Evolutionary conservation across 2,329 filamentous ascomycete species (phyloP).

Genomic region (Botrytis byssoidea): DNA sequence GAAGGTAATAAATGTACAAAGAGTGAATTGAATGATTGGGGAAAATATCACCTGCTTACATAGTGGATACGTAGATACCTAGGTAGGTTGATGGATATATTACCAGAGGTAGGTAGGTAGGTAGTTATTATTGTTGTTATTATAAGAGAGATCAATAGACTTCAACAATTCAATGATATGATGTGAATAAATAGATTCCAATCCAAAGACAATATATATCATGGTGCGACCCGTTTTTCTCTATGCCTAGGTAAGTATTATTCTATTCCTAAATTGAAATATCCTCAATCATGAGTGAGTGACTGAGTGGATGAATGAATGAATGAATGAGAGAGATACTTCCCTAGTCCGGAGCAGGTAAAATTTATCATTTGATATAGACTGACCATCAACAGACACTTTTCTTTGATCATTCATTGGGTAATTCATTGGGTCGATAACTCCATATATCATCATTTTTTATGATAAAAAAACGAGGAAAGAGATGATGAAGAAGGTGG

Average conservation of each 20-base stretch:
- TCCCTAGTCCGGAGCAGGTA: background rate
- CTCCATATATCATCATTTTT: background rate
- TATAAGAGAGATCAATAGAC: background rate
- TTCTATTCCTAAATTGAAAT: background rate
- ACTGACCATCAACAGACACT: background rate
- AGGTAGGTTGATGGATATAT: background rate
- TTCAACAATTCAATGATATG: background rate
- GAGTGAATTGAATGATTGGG: background rate
- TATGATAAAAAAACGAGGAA: background rate
- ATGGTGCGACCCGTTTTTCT: background rate
- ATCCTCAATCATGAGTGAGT: background rate
- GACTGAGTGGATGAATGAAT: too few species aligned
- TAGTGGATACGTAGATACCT: background rate
- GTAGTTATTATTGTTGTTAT: background rate
- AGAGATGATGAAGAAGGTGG: background rate
- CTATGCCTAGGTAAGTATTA: background rate
- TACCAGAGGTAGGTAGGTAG: background rate
- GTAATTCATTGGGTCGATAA: background rate
- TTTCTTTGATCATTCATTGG: constrained; percentile 7
- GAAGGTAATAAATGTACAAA: background rate
- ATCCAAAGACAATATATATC: background rate
- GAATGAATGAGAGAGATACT: too few species aligned
- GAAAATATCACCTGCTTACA: background rate
- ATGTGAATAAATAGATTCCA: background rate
- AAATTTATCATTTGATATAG: background rate